A percentile compares a stretch with the other conserved stretches of the same genome.
Evolutionary conservation across 352 stramenopile genomes (phyloP).

Genomic region (Globisporangium viniferum): DNA sequence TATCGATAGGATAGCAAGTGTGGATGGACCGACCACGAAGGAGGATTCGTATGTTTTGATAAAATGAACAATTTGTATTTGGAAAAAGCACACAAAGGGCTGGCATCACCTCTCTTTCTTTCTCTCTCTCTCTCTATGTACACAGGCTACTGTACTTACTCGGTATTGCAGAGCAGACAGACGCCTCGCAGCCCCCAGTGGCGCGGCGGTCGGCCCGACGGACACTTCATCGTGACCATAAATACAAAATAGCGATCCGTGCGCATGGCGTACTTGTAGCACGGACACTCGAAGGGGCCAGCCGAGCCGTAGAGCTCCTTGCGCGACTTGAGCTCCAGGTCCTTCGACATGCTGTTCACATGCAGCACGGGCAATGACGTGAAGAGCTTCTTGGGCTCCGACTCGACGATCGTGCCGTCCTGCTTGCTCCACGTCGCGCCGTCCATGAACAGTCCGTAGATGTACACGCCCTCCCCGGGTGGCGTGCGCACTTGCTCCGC

Average conservation of each 20-base stretch:
- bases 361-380: constrained; percentile 94
- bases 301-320: constrained; percentile 92
- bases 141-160: constrained; percentile 34
- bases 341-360: constrained; percentile 95
- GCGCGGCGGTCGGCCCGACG: constrained; percentile 82
- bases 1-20: constrained; percentile 3
- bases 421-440: constrained; percentile 94
- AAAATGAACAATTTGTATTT: constrained; percentile 12
- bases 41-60: constrained; percentile 2
- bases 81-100: neutral
- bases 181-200: constrained; percentile 95
- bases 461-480: constrained; percentile 94
- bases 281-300: constrained; percentile 93
- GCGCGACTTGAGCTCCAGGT: constrained; percentile 88
- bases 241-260: constrained; percentile 97
- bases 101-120: neutral
- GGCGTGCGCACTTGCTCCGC: constrained; percentile 86
- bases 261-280: constrained; percentile 96
- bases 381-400: constrained; percentile 96
- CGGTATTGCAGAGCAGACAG: constrained; percentile 94
- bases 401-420: constrained; percentile 94
- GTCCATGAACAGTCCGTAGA: constrained; percentile 97
- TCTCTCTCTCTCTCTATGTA: neutral
- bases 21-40: neutral
- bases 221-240: constrained; percentile 92